Evolutionary conservation across 2,329 filamentous ascomycete genomes (phyloP).

Genomic region (Trichoderma cornu-damae): DNA sequence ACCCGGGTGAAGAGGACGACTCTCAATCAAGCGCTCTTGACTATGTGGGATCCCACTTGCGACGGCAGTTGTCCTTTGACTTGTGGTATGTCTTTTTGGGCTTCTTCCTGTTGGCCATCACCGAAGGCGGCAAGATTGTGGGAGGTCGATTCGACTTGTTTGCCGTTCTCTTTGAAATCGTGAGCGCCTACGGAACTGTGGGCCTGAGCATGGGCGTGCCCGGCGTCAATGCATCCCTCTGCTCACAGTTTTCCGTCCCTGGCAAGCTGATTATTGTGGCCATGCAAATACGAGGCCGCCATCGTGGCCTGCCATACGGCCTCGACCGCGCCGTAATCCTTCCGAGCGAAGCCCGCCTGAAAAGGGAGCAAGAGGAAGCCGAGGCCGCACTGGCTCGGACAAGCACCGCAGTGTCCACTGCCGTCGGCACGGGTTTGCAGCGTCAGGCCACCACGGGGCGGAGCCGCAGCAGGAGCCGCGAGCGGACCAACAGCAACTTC

Average conservation of each 20-base stretch:
- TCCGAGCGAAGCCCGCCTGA: constrained; percentile 52
- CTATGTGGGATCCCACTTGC: constrained; percentile 87
- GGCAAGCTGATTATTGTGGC: constrained; percentile 64
- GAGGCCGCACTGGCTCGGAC: constrained; percentile 37
- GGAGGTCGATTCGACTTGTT: constrained; percentile 62
- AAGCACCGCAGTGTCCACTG: constrained; percentile 34
- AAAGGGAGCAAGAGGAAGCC: constrained; percentile 47
- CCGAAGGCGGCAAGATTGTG: constrained; percentile 70
- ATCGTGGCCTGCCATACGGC: constrained; percentile 63
- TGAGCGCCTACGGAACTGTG: constrained; percentile 91
- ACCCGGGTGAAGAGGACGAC: constrained; percentile 43
- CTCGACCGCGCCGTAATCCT: constrained; percentile 58
- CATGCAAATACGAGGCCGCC: constrained; percentile 65
- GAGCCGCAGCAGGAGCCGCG: constrained; percentile 37
- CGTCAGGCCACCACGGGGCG: constrained; percentile 28
- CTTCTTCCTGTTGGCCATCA: constrained; percentile 86
- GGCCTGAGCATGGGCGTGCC: constrained; percentile 83
- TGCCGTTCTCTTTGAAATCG: constrained; percentile 72
- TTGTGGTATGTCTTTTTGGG: constrained; percentile 95
- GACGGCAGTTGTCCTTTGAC: constrained; percentile 91
- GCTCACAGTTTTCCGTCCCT: constrained; percentile 70
- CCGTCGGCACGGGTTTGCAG: constrained; percentile 29
- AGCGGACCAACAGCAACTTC: constrained; percentile 39
- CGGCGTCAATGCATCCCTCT: constrained; percentile 71
- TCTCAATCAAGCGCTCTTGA: constrained; percentile 58